Evolutionary conservation across 2,329 filamentous ascomycete species (phyloP), one percentile per base, ranked within the genome.

Genomic region (Fusarium abutilonis): DNA sequence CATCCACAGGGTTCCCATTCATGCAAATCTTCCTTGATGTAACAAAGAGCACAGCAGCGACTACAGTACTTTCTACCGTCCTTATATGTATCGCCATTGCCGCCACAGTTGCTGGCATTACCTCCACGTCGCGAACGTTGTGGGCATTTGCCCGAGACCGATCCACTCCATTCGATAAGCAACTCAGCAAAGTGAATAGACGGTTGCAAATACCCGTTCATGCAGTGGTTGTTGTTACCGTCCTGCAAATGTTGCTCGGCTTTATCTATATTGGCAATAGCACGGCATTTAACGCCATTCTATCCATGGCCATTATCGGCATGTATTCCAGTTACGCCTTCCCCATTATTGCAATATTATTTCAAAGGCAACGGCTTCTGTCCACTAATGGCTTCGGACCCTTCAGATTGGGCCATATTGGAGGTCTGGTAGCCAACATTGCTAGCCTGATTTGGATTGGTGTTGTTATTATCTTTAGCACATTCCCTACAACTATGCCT

Each of bases 401-500:
- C 0, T 75, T 74, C 19, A 66, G 55, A 21, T 62, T 82, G 23
- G 76, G 77, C 0, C 56, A 44, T 0, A 52, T 67, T 1, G 43
- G 74, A 13, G 80, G 79, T 1, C 52, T 68, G 0, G 52, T 71
- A 1, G 43, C 76, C 35, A 83, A 83, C 26, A n/a, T 75, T 0
- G 50, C 81, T 7, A 74, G 78, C 0, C 68, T 79, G 14, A 51
- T 75, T 2, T 84, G 80, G 79, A 74, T 82, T 17, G 39, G 74
- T 0, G 56, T 83, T 7, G 77, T 77, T 0, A 76, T 80, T 32
- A 56, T 81, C 1, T 80, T 83, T 36, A 80, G 79, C 62, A 79
- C 74, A 1, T 80, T 83, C 32, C 80, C 79, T 1, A 73, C 72
- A 1, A 52, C 66, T 0, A 70, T 77, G 65, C 81, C 79, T 0